Evolutionary conservation across 129 eudicot species (phyloP).

Genomic region (Flaveria linearis): DNA sequence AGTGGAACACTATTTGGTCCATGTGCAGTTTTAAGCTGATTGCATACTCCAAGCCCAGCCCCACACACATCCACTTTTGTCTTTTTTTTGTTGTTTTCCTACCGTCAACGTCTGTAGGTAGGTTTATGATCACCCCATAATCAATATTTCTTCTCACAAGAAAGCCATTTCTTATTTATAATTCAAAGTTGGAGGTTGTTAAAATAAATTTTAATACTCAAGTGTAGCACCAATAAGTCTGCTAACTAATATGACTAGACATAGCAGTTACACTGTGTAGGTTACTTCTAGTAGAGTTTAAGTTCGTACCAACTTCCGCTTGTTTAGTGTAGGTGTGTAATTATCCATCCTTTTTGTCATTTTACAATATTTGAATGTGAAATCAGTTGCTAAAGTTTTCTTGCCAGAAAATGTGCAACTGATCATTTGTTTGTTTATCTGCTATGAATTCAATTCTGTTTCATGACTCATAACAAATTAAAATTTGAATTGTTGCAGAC

Average conservation of each 20-base stretch:
- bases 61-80: slow-evolving; percentile 19
- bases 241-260: no score
- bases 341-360: no score
- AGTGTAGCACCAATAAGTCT: no score
- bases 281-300: no score
- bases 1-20: slow-evolving; percentile 20
- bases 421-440: neutral
- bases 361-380: no score
- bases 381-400: no score
- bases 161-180: no score
- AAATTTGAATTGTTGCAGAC: slow-evolving; percentile 41
- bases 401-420: no score
- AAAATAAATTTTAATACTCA: no score
- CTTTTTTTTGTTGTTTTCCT: slow-evolving; percentile 24
- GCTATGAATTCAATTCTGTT: neutral
- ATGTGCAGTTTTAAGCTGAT: slow-evolving; percentile 38
- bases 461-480: neutral
- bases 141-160: neutral
- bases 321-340: neutral
- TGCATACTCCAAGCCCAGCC: slow-evolving; percentile 26
- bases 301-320: no score
- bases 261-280: neutral
- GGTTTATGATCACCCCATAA: slow-evolving; percentile 12
- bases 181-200: no score
- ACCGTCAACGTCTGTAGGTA: neutral